A percentile compares a stretch with the other conserved stretches of the same genome.
Evolutionary conservation across 768 basidiomycete species (phyloP).

Genomic region (Lactarius evosmus): DNA sequence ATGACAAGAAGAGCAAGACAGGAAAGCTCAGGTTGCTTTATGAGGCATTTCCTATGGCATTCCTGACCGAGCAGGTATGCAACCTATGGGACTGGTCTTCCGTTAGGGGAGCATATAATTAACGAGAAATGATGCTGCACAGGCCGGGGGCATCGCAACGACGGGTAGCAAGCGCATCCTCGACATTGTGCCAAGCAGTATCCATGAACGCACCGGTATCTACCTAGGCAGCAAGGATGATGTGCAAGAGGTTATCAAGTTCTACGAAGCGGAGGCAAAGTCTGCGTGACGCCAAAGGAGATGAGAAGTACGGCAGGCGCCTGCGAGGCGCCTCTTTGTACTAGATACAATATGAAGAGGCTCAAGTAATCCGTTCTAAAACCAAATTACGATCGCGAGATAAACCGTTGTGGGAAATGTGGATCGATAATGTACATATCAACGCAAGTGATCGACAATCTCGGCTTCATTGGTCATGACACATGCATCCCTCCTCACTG

Average conservation of each 20-base stretch:
- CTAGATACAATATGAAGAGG: background rate
- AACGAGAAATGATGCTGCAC: constrained; percentile 24
- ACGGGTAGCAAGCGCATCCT: constrained; percentile 93
- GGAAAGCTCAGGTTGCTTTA: constrained; percentile 95
- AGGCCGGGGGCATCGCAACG: constrained; percentile 96
- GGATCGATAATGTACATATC: constrained; percentile 9
- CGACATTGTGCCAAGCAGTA: constrained; percentile 80
- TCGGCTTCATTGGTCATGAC: constrained; percentile 87
- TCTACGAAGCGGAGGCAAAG: constrained; percentile 51
- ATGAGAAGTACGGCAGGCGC: constrained; percentile 5
- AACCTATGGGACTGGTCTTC: constrained; percentile 1
- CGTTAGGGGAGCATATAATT: constrained; percentile 22
- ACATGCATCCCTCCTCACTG: constrained; percentile 70
- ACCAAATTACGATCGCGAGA: background rate
- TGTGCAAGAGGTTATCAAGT: constrained; percentile 85
- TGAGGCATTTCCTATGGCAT: constrained; percentile 98
- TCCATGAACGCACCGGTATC: constrained; percentile 91
- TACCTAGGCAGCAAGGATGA: constrained; percentile 95
- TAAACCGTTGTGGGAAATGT: background rate
- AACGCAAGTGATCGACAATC: constrained; percentile 54
- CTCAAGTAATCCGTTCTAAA: background rate
- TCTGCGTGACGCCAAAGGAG: constrained; percentile 9
- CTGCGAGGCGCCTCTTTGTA: background rate
- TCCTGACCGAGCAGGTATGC: constrained; percentile 84
- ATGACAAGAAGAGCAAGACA: constrained; percentile 95